These are phyloP conservation scores for Tulasnella sp. DNA, from an alignment of 768 basidiomycete genomes.

Conservation along the genomic window DNA sequence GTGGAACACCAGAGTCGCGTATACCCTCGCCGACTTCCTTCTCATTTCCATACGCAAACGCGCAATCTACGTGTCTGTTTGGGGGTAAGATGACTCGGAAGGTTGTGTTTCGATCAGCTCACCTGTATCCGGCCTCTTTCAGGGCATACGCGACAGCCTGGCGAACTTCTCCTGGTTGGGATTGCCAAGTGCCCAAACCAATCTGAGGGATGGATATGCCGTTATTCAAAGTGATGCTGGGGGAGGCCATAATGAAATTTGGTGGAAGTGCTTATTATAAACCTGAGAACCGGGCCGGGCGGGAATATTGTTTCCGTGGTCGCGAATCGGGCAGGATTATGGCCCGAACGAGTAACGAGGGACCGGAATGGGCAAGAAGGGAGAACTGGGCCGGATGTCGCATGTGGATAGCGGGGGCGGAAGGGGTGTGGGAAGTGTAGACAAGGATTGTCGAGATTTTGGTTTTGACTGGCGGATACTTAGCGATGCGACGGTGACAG, in stretches of 20 bases:
- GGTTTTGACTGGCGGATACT: no score
- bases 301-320: no score
- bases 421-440: no score
- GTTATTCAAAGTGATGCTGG: conserved; percentile 55
- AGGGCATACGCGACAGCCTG: conserved; percentile 64
- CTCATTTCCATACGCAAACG: conserved; percentile 40
- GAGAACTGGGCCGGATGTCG: no score
- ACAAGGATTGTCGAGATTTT: no score
- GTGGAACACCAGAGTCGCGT: conserved; percentile 57
- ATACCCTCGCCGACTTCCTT: conserved; percentile 70
- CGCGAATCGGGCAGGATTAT: no score
- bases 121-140: conserved; percentile 46
- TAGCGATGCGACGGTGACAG: no score
- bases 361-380: no score
- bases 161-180: conserved; percentile 53
- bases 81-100: not conserved
- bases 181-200: conserved; percentile 61
- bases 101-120: not conserved
- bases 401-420: no score
- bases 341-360: no score
- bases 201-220: conserved; percentile 57
- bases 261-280: no score
- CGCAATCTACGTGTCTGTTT: conserved; percentile 51
- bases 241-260: conserved; percentile 27
- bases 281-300: no score